phyloP scores from a whole-genome alignment of 148 eudicot species.

The Pharnaceum exiguum region DNA sequence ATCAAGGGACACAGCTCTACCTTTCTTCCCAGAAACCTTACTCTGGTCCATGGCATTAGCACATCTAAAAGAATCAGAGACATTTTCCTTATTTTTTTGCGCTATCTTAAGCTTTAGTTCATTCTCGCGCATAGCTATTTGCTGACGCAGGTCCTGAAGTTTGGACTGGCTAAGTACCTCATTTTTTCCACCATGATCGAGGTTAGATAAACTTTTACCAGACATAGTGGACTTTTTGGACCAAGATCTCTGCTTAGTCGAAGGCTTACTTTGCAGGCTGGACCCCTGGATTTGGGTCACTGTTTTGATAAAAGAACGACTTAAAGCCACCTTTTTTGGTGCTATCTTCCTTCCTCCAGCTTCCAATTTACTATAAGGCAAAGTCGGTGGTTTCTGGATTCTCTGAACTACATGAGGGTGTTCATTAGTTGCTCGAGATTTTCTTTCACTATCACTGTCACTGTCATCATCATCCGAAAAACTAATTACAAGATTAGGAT shows the following conservation, averaged over 20 bases:
- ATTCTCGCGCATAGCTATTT: constrained; percentile 54
- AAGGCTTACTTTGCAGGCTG: constrained; percentile 21
- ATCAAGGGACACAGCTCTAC: constrained; percentile 24
- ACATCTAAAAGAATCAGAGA: constrained; percentile 28
- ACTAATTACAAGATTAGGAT: constrained; percentile 51
- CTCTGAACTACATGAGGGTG: constrained; percentile 15
- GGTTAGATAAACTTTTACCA: constrained; percentile 21
- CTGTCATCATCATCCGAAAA: constrained; percentile 74
- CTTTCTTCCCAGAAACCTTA: constrained; percentile 19
- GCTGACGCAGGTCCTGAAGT: constrained; percentile 65
- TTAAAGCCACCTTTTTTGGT: constrained; percentile 33
- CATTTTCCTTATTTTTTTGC: constrained; percentile 31
- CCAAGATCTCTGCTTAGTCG: constrained; percentile 25
- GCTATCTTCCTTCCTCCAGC: constrained; percentile 9
- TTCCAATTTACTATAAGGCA: constrained; percentile 26
- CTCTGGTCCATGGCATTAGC: constrained; percentile 15
- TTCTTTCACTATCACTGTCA: constrained; percentile 52
- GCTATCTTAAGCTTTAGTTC: constrained; percentile 48
- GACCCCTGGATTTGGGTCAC: constrained; percentile 31
- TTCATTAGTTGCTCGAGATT: constrained; percentile 11
- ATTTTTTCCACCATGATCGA: constrained; percentile 32
- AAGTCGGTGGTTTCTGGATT: constrained; percentile 27
- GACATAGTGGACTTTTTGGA: constrained; percentile 22
- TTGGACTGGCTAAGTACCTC: constrained; percentile 33
- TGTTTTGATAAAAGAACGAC: constrained; percentile 35